A percentile compares a stretch with the other conserved stretches of the same genome.
phyloP scores from a whole-genome alignment of 768 basidiomycete genomes.

The Lenzites betulinus region DNA sequence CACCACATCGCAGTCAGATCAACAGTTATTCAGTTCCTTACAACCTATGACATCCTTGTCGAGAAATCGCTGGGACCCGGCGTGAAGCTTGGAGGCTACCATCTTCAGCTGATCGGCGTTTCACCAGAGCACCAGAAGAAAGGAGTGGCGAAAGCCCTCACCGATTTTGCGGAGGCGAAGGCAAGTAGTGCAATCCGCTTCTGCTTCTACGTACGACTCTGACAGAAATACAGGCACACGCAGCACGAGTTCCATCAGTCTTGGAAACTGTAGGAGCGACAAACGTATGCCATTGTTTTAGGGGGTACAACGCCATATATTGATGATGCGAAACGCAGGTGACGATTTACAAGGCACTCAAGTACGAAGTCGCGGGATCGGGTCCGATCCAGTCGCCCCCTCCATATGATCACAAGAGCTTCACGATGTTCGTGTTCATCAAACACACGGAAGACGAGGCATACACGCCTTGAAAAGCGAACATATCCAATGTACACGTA shows the following conservation, averaged over 20 bases:
- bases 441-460: conserved; percentile 11
- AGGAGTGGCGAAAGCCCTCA: conserved; percentile 14
- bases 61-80: conserved; percentile 11
- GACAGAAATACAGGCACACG: not conserved
- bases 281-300: not conserved
- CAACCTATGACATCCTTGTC: conserved; percentile 7
- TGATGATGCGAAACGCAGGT: not conserved
- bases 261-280: not conserved
- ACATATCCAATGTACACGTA: too few species aligned
- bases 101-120: conserved; percentile 18
- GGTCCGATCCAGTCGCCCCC: not conserved
- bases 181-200: not conserved
- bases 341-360: conserved; percentile 12
- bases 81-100: conserved; percentile 18
- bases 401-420: not conserved
- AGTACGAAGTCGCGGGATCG: conserved; percentile 12
- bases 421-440: conserved; percentile 17
- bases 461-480: not conserved
- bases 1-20: not conserved
- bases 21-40: not conserved
- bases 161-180: conserved; percentile 13
- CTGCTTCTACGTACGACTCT: not conserved
- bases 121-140: conserved; percentile 9
- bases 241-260: not conserved
- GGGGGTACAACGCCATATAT: not conserved